Evolutionary conservation across 2,329 filamentous ascomycete genomes (phyloP), one percentile per base, ranked within the genome.

Genomic region (Fusarium sp.): DNA sequence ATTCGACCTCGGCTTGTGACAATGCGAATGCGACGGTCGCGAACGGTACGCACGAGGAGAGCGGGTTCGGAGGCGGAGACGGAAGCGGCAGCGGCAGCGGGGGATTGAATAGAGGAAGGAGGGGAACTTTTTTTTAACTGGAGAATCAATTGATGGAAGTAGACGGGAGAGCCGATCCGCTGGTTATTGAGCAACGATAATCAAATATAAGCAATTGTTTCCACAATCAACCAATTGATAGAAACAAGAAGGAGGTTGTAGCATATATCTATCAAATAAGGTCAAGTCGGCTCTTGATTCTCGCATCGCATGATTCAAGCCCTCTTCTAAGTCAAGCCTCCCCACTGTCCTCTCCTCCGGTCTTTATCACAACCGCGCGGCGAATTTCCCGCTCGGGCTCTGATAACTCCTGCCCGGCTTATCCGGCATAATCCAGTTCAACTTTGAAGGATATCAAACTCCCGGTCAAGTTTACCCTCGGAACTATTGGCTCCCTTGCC

Each of bases 291-390:
- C 28, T 37, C 28, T 55, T 50, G 28, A 34, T 47, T 66, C 51
- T 71, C 57, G 63, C 63, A 71, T 72, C 65, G 69, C 72, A 71
- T 72, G 71, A 72, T 71, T 74, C 72, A 71, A 21, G 46, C 58
- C 69, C 48, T 66, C 57, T 43, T 66, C 57, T 43, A 49, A 63
- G 30, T 28, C 37, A 28, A 49, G 53, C 63, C 48, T 37, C 59
- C 57, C 49, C 18, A 53, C 45, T 28, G 16, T 54, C 69, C 72
- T 65, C 63, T 55, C 66, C 55, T 55, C 62, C 63, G 64, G 67
- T 49, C 60, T 62, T 66, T 56, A 63, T 74, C 71, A 74, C 54
- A 66, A 56, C 71, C 71, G 72, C 72, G 72, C 72, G 72, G 72
- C 63, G 71, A 75, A 75, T 74, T 71, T 55, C 72, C 72, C 65